Evolutionary conservation across 164 flowering plant species (phyloP).

Genomic region (Vitis vinifera): DNA sequence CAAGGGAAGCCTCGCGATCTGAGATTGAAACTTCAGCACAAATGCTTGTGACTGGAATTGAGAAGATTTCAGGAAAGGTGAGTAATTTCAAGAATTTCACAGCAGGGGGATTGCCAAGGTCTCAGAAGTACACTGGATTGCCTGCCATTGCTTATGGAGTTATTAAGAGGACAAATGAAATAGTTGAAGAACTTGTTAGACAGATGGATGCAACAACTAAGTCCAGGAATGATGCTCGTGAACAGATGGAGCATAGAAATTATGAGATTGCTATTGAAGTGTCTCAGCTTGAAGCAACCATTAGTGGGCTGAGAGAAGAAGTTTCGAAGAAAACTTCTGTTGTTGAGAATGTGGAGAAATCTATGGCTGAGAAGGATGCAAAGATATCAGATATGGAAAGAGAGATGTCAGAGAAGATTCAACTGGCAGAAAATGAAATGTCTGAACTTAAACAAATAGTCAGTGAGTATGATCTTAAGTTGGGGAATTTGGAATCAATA

Average conservation of each 20-base stretch:
- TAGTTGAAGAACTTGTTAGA: slow-evolving; percentile 78
- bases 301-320: slow-evolving; percentile 69
- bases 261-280: slow-evolving; percentile 97
- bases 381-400: slow-evolving; percentile 49
- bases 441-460: slow-evolving; percentile 45
- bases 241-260: slow-evolving; percentile 84
- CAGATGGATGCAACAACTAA: slow-evolving; percentile 63
- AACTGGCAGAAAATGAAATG: slow-evolving; percentile 39
- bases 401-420: slow-evolving; percentile 46
- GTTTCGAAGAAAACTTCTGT: slow-evolving; percentile 45
- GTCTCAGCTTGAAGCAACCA: slow-evolving; percentile 87
- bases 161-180: slow-evolving; percentile 86
- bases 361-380: slow-evolving; percentile 47
- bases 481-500: slow-evolving; percentile 50
- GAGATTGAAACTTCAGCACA: slow-evolving; percentile 71
- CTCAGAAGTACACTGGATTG: slow-evolving; percentile 77
- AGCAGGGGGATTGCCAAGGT: slow-evolving; percentile 65
- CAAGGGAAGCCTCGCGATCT: slow-evolving; percentile 49
- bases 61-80: slow-evolving; percentile 79
- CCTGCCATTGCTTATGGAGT: slow-evolving; percentile 87
- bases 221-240: slow-evolving; percentile 76
- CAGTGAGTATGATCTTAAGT: slow-evolving; percentile 47
- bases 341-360: slow-evolving; percentile 50
- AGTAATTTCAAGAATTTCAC: slow-evolving; percentile 65
- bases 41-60: slow-evolving; percentile 81